These are phyloP conservation scores for Taphrina flavorubra DNA, from an alignment of 1,139 yeast genomes.

Conservation along the genomic window DNA sequence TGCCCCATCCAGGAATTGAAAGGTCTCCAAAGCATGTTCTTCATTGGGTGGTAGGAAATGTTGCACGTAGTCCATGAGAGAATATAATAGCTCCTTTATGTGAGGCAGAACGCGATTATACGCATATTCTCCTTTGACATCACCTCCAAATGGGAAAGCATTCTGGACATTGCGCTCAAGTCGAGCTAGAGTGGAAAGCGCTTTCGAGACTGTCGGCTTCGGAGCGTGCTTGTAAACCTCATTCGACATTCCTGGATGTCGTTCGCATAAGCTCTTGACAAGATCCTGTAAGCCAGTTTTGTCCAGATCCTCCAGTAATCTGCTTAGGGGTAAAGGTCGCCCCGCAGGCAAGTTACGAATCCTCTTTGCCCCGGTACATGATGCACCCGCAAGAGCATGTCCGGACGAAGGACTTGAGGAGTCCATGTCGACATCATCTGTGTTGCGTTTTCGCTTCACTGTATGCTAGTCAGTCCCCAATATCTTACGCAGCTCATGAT, in stretches of 20 bases:
- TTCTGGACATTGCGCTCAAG: slow-evolving; percentile 59
- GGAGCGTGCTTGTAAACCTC: slow-evolving; percentile 66
- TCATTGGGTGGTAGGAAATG: slow-evolving; percentile 82
- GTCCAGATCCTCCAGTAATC: slow-evolving; percentile 73
- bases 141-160: slow-evolving; percentile 76
- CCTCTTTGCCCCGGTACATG: slow-evolving; percentile 39
- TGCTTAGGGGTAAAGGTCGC: slow-evolving; percentile 60
- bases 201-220: slow-evolving; percentile 61
- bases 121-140: slow-evolving; percentile 79
- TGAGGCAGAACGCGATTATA: slow-evolving; percentile 77
- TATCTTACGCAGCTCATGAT: not conserved
- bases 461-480: not conserved
- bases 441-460: slow-evolving; percentile 26
- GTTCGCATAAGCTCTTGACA: slow-evolving; percentile 60
- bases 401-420: not conserved
- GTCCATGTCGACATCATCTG: slow-evolving; percentile 35
- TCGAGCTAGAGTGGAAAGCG: slow-evolving; percentile 59
- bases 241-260: slow-evolving; percentile 66
- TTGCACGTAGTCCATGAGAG: slow-evolving; percentile 78
- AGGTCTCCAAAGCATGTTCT: slow-evolving; percentile 61
- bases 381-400: not conserved
- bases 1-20: slow-evolving; percentile 71
- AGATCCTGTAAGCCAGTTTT: slow-evolving; percentile 61
- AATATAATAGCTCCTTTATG: slow-evolving; percentile 74
- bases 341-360: slow-evolving; percentile 48